phyloP scores from a whole-genome alignment of 23 red algal genomes.

The Agarophyton chilense region DNA sequence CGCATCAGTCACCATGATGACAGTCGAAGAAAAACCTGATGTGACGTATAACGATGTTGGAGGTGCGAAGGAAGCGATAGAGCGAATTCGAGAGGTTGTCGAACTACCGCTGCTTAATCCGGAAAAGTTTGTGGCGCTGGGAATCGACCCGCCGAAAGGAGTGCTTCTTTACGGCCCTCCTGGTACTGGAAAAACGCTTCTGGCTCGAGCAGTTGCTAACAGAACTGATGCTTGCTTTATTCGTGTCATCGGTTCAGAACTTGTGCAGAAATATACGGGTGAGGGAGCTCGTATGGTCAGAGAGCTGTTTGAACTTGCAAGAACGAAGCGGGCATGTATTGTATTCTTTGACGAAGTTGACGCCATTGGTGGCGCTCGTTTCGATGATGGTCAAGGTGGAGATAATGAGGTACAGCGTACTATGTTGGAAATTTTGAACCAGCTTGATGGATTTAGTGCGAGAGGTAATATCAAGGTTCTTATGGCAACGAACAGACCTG shows the following conservation, averaged over 20 bases:
- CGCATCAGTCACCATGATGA: conserved; percentile 99
- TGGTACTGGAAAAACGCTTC: conserved; percentile 96
- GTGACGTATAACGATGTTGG: conserved; percentile 98
- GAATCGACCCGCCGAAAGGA: conserved; percentile 99
- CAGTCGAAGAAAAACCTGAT: conserved; percentile 99
- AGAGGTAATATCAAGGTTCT: conserved; percentile 99
- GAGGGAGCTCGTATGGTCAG: conserved; percentile 99
- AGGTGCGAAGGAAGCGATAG: conserved; percentile 94
- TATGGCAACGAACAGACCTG: conserved; percentile 99
- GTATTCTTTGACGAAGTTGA: conserved; percentile 99
- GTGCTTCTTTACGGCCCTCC: conserved; percentile 98
- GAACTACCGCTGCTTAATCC: conserved; percentile 95
- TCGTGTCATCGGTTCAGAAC: conserved; percentile 97
- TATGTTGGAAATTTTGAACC: conserved; percentile 99
- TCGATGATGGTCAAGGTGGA: conserved; percentile 97
- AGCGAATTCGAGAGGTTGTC: conserved; percentile 97
- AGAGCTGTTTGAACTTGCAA: conserved; percentile 97
- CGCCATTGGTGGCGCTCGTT: conserved; percentile 98
- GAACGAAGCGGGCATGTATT: conserved; percentile 96
- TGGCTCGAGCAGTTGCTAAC: conserved; percentile 98
- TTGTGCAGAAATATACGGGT: conserved; percentile 99
- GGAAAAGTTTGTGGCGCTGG: conserved; percentile 97
- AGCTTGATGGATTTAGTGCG: conserved; percentile 98
- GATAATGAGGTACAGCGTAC: conserved; percentile 99
- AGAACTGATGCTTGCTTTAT: conserved; percentile 98